These are phyloP conservation scores for Teratosphaeria nubilosa DNA, from an alignment of 2,329 filamentous ascomycete species.

Conservation along the genomic window DNA sequence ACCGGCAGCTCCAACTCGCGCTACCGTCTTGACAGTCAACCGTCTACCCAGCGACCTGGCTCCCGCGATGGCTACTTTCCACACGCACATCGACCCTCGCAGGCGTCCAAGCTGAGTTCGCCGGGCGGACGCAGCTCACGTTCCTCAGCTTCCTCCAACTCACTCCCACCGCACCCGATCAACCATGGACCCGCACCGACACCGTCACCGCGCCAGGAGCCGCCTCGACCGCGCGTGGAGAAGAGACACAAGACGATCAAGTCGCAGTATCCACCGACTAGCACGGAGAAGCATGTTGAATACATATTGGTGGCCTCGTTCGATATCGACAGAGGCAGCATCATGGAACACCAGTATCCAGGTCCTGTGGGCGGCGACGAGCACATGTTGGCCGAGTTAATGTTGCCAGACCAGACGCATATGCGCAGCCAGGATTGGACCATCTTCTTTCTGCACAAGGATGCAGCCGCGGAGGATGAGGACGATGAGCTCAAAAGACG, in stretches of 20 bases:
- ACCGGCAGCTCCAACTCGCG: slow-evolving; percentile 8
- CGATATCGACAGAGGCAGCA: slow-evolving; percentile 87
- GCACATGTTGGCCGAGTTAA: slow-evolving; percentile 94
- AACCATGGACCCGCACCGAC: neutral
- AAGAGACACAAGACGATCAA: slow-evolving; percentile 22
- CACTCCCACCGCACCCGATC: neutral
- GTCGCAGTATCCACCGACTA: slow-evolving; percentile 40
- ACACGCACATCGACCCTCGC: neutral
- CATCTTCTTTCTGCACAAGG: slow-evolving; percentile 97
- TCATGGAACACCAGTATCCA: slow-evolving; percentile 98
- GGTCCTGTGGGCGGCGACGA: slow-evolving; percentile 92
- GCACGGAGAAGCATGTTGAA: slow-evolving; percentile 80
- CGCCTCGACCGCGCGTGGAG: neutral
- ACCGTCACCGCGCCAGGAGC: neutral
- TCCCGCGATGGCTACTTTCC: neutral
- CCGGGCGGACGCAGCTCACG: neutral
- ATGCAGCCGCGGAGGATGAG: slow-evolving; percentile 72
- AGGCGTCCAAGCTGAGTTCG: neutral
- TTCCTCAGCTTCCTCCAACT: neutral
- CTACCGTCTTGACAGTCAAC: neutral
- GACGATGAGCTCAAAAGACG: slow-evolving; percentile 43
- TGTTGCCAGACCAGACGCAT: slow-evolving; percentile 95
- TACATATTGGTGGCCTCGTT: slow-evolving; percentile 97
- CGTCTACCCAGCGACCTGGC: neutral
- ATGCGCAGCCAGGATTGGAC: slow-evolving; percentile 96